Evolutionary conservation across 2,329 filamentous ascomycete genomes (phyloP), one percentile per base, ranked within the genome.

Genomic region (Aspergillus sp.): DNA sequence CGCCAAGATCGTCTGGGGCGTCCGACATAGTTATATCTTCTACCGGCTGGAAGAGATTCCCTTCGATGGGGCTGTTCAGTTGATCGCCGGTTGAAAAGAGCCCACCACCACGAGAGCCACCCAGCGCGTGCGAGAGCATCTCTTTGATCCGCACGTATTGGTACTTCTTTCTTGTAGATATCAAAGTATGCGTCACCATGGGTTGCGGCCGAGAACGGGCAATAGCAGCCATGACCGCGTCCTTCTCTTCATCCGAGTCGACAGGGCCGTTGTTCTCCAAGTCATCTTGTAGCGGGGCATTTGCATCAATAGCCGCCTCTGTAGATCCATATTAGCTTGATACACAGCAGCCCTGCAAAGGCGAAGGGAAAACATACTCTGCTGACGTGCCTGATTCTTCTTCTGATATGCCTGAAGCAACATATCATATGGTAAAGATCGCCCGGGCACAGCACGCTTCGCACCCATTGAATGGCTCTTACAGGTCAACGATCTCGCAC

Each of bases 331-430:
- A 50, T 69, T 55, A 61, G 53, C 17, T 57, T 22, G 7, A 15
- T 45, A 31, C 13, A 4, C 54, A 47, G 47, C 9, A 13, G 8
- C 11, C 7, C 28, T 43, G n/a, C n/a, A 11, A 34, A 49, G 3
- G 17, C 34, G 34, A 15, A 49, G 22, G 31, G 50, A 47, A 30
- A 48, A 85, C 89, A 80, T 83, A 93, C 92, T 96, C 78, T 98
- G 95, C 80, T 97, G 92, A 73, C 97, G 96, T 23, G 95, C 95
- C 77, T 98, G 95, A 71, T 99, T 99, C 83, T 97, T 98, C 84
- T 98, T 97, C 77, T 95, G 91, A 72, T 95, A 95, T 7, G 90
- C 89, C 15, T 91, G 89, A 43, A 97, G 84, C 45, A 97, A 82
- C 89, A 96, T 95, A 76, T 97, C 93, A 73, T 97, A 97, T 1